These are phyloP conservation scores for Lactifluus hygrophoroides DNA, from an alignment of 768 basidiomycete species.

Conservation along the genomic window DNA sequence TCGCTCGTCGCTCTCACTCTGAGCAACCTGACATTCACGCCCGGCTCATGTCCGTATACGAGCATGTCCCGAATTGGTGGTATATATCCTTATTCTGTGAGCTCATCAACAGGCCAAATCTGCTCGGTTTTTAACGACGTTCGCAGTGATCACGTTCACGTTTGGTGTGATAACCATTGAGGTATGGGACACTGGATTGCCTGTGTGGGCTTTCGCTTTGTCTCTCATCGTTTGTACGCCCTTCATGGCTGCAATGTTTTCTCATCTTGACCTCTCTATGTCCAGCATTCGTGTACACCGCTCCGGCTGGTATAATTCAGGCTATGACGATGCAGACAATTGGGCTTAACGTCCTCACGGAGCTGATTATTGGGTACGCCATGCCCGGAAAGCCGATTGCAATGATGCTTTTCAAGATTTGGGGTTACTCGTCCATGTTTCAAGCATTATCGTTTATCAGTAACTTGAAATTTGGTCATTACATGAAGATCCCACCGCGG, in stretches of 20 bases:
- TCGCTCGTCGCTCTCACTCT: constrained; percentile 57
- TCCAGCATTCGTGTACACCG: constrained; percentile 53
- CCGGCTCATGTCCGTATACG: constrained; percentile 69
- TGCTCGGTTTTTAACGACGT: constrained; percentile 34
- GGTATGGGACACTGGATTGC: constrained; percentile 65
- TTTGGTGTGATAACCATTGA: constrained; percentile 64
- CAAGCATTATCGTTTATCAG: constrained; percentile 56
- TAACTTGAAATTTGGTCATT: constrained; percentile 59
- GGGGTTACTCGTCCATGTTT: constrained; percentile 62
- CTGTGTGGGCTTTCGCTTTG: constrained; percentile 64
- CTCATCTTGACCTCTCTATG: neutral
- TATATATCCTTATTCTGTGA: no score
- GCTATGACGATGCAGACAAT: constrained; percentile 74
- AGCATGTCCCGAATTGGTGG: constrained; percentile 70
- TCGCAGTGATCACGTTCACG: constrained; percentile 44
- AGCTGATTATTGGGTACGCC: constrained; percentile 73
- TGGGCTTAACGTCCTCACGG: constrained; percentile 64
- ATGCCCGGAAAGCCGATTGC: constrained; percentile 36
- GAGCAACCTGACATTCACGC: constrained; percentile 85
- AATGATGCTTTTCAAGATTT: constrained; percentile 83
- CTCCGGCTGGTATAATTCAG: constrained; percentile 74
- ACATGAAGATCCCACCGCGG: no score
- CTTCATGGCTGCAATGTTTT: neutral
- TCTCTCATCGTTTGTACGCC: no score
- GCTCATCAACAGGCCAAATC: no score